Base-by-base conservation (phyloP, 805 yeast genomes). In the Wickerhamiella cacticola region DNA sequence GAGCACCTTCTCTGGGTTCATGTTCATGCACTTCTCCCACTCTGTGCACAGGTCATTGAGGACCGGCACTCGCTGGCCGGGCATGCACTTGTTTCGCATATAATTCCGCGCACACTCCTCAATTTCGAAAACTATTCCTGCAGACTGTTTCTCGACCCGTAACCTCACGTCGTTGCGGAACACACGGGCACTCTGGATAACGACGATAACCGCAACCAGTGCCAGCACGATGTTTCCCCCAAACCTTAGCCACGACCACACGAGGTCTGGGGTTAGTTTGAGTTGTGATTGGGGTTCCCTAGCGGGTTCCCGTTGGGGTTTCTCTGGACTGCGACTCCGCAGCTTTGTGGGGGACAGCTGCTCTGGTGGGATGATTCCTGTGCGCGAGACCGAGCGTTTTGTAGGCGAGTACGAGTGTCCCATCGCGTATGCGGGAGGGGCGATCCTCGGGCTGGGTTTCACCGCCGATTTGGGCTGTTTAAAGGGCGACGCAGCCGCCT, bases 11-110 rank as follows among this genome's bases (percentile, higher is more conserved):
- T 74, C 72, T 5, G 94, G 88, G 53, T 85, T 89, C 45, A 79
- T 67, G 55, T 79, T 75, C 87, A 85, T 85, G 62, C 98, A 92
- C 49, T 72, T 73, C 52, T 76, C 80, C 92, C 94, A 85, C 28
- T 69, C 70, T 26, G 72, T 67, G 63, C 98, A 89, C n/a, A 75
- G 67, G 1, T 65, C 63, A 55, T 82, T 92, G 15, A 86, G 62
- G 0, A 84, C 87, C 0, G 95, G 95, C 0, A 79, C 88, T 12
- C 89, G 67, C 3, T 76, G 74, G 1, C 75, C 70, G 9, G 69
- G 69, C 54, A 59, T 57, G 60, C 98, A 89, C 54, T 79, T 75
- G 63, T 89, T 88, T 24, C 78, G 63, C 12, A 72, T 62, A 58
- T 81, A 89, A 49, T 83, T 80, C 31, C 79, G 68, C 5, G 80